Evolutionary conservation across 2,329 filamentous ascomycete genomes (phyloP).

Genomic region (Periconia sp.): DNA sequence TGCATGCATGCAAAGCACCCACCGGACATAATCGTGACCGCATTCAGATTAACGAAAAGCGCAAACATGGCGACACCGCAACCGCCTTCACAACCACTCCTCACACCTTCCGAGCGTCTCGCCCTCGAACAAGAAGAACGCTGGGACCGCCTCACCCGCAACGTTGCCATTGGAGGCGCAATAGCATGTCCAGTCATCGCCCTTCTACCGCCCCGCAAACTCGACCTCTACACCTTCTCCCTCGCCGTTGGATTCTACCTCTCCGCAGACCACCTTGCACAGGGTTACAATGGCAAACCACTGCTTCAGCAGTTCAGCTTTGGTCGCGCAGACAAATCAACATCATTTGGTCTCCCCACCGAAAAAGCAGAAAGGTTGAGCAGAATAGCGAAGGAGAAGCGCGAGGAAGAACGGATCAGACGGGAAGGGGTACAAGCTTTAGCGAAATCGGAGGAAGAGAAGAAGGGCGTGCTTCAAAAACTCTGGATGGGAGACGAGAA

Average conservation of each 20-base stretch:
- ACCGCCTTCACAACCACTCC: slow-evolving; percentile 8
- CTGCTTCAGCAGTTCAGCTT: slow-evolving; percentile 30
- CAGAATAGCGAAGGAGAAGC: slow-evolving; percentile 39
- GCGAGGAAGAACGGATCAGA: slow-evolving; percentile 33
- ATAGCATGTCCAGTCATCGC: slow-evolving; percentile 58
- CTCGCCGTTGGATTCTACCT: slow-evolving; percentile 53
- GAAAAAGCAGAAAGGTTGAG: slow-evolving; percentile 40
- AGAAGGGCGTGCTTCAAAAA: slow-evolving; percentile 30
- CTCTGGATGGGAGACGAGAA: slow-evolving; percentile 45
- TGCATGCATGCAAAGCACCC: not conserved
- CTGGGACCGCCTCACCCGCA: slow-evolving; percentile 42
- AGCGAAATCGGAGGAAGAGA: slow-evolving; percentile 25
- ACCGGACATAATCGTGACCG: no score
- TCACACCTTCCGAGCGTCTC: slow-evolving; percentile 38
- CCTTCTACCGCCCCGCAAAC: slow-evolving; percentile 61
- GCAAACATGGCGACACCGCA: not conserved
- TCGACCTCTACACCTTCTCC: slow-evolving; percentile 62
- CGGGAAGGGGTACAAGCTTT: slow-evolving; percentile 24
- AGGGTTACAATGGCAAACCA: slow-evolving; percentile 43
- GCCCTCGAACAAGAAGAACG: slow-evolving; percentile 33
- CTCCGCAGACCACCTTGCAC: slow-evolving; percentile 53
- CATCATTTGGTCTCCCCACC: slow-evolving; percentile 33
- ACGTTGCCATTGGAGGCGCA: slow-evolving; percentile 52
- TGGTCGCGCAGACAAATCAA: not conserved
- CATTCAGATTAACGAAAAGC: no score